These are phyloP conservation scores for Phytophthora sojae DNA, from an alignment of 352 stramenopile species.

Conservation along the genomic window DNA sequence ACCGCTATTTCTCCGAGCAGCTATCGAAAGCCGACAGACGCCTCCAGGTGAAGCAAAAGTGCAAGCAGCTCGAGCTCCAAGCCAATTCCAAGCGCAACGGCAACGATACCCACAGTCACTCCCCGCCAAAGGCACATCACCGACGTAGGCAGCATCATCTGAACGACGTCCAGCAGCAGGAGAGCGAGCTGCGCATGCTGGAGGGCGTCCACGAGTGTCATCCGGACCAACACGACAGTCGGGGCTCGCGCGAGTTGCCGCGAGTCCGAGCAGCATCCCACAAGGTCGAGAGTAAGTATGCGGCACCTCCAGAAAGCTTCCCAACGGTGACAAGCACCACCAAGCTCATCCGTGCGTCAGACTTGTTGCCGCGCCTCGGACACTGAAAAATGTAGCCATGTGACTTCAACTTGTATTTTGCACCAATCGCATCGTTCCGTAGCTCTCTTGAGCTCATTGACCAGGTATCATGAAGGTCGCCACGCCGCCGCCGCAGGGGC, in stretches of 20 bases:
- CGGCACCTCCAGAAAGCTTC: conserved; percentile 14
- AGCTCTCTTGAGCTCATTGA: background rate
- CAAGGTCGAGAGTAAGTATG: conserved; percentile 29
- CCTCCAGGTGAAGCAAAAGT: conserved; percentile 51
- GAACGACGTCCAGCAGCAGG: background rate
- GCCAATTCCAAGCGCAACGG: conserved; percentile 8
- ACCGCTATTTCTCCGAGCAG: conserved; percentile 61
- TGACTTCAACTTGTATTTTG: conserved; percentile 12
- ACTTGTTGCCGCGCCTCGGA: conserved; percentile 41
- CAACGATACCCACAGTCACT: background rate
- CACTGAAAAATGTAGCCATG: conserved; percentile 21
- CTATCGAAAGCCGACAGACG: conserved; percentile 62
- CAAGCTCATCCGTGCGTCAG: conserved; percentile 53
- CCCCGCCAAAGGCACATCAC: conserved; percentile 15
- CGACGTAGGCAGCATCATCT: conserved; percentile 12
- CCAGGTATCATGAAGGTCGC: conserved; percentile 2
- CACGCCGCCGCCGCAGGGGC: background rate
- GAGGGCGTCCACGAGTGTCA: conserved; percentile 23
- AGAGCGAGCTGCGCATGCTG: conserved; percentile 11
- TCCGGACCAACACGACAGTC: conserved; percentile 14
- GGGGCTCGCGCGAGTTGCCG: conserved; percentile 12
- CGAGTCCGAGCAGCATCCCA: conserved; percentile 1
- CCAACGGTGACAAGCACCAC: conserved; percentile 49
- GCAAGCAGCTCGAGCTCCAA: conserved; percentile 30
- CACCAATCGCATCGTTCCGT: conserved; percentile 28